Evolutionary conservation across 768 basidiomycete species (phyloP), one percentile per base, ranked within the genome.

Genomic region (Termitomyces sp.): DNA sequence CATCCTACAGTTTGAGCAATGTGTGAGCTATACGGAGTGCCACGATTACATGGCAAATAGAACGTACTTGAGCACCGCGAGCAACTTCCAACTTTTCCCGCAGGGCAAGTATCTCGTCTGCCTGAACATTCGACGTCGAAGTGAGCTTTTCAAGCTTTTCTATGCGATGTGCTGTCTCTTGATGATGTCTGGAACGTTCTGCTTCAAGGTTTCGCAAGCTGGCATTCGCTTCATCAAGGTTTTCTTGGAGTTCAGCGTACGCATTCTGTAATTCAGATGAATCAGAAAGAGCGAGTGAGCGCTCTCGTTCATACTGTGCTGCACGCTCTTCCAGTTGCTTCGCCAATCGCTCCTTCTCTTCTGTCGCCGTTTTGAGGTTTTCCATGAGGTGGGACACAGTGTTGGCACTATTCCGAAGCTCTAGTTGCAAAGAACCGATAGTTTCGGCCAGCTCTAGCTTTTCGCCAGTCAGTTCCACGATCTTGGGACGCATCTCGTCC

Each of bases 401-500:
- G 5, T 70, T 65, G 60, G 90, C 87, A 19, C 83, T 80, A 59
- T 76, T 80, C 38, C 75, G 75, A 57, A 90, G 61, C 9, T 77
- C 74, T 51, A 78, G 75, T 57, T 85, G 78, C 54, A 91, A 69
- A 54, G 70, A 68, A 60, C 82, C 83, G 44, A 84, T 74, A 63
- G 82, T 83, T 59, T 93, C 89, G 43, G 78, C 76, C 9, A 90
- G 77, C 58, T 89, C 82, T 14, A 90, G 72, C 68, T 87, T 90
- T 59, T 77, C 79, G 37, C 84, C 82, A 3, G 89, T 91, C 53
- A 95, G 76, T 66, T 91, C 86, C 21, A 92, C 85, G 60, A 93
- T 85, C 74, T 93, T 93, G 40, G 89, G 83, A 31, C 88, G 82
- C 84, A 93, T 87, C 70, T 93, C 90, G 60, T 93, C 87, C 58